Evolutionary conservation across 2,329 filamentous ascomycete species (phyloP).

Genomic region (Aspergillus sojae): DNA sequence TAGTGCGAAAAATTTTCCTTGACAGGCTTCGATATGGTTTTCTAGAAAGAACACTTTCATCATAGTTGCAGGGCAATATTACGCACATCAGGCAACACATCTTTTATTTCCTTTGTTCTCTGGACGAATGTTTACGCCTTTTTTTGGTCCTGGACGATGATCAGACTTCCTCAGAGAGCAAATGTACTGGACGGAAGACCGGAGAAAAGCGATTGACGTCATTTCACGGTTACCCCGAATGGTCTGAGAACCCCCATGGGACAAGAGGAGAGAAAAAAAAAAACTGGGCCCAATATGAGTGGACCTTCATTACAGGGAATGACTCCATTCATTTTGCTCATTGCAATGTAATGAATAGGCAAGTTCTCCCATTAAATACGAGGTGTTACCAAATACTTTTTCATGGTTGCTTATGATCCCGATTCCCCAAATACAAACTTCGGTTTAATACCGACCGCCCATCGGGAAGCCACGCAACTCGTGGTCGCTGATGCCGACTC

Average conservation of each 20-base stretch:
- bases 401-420: background rate
- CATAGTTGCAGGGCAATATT: background rate
- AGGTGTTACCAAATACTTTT: background rate
- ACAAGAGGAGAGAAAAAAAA: background rate
- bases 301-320: background rate
- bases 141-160: background rate
- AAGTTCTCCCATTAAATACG: background rate
- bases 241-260: background rate
- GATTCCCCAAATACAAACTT: background rate
- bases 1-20: background rate
- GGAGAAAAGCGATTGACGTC: constrained; percentile 4
- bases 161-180: constrained; percentile 1
- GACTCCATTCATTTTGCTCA: background rate
- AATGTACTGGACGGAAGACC: background rate
- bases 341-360: background rate
- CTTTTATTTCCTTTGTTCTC: background rate
- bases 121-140: background rate
- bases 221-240: constrained; percentile 4
- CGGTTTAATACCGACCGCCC: constrained; percentile 13
- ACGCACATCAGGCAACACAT: background rate
- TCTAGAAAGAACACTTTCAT: constrained; percentile 5
- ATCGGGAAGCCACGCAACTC: constrained; percentile 19
- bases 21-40: constrained; percentile 9
- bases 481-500: constrained; percentile 21
- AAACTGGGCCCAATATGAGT: background rate